phyloP scores from a whole-genome alignment of 148 eudicot species.

The Vaccinium corymbosum region DNA sequence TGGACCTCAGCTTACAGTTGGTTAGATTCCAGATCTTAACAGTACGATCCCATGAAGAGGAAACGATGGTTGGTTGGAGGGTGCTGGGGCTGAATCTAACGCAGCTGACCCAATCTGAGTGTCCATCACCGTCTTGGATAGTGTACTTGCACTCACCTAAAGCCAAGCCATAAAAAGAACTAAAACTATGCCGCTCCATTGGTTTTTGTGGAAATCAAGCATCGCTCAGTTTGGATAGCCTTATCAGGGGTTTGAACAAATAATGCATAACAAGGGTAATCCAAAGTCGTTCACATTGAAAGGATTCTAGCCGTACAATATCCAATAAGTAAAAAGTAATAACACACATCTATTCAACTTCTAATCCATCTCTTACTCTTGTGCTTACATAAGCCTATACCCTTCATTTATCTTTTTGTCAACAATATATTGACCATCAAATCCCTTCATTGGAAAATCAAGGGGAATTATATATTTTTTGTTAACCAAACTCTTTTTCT shows the following conservation, averaged over 20 bases:
- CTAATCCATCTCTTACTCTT: neutral
- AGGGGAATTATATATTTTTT: no score
- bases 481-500: no score
- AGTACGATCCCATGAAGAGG: slow-evolving; percentile 79
- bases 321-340: no score
- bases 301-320: neutral
- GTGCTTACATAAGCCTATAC: neutral
- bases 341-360: neutral
- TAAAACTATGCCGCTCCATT: neutral
- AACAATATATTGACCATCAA: neutral
- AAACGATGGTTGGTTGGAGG: slow-evolving; percentile 63
- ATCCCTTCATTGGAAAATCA: neutral
- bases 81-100: slow-evolving; percentile 80
- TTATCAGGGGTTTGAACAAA: neutral
- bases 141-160: slow-evolving; percentile 90
- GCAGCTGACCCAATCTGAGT: slow-evolving; percentile 83
- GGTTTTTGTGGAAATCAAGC: neutral
- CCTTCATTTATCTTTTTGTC: neutral
- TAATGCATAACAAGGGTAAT: neutral
- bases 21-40: slow-evolving; percentile 88
- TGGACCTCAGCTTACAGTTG: slow-evolving; percentile 71
- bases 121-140: slow-evolving; percentile 66
- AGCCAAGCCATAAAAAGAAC: neutral
- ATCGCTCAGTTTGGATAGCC: neutral
- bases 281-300: neutral